Conservation (phyloP, 2,329 filamentous ascomycete genomes). For the Paraphoma sp. region DNA sequence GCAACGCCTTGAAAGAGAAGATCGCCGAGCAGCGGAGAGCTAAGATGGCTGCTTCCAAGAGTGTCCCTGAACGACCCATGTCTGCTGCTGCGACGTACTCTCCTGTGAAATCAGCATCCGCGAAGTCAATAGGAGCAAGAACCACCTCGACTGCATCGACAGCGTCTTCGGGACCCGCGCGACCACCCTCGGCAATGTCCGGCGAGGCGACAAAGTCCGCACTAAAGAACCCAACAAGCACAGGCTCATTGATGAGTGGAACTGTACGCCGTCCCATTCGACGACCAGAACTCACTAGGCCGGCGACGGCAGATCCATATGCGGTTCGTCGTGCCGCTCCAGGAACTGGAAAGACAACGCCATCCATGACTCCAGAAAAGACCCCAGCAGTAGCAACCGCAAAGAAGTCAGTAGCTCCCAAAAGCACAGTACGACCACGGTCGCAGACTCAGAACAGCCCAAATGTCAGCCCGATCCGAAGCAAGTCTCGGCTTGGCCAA, state of each 20-base stretch:
- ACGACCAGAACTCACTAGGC: conserved; percentile 55
- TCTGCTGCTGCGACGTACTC: conserved; percentile 64
- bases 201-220: conserved; percentile 42
- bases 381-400: conserved; percentile 49
- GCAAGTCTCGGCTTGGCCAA: conserved; percentile 45
- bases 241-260: conserved; percentile 62
- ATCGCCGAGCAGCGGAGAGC: conserved; percentile 81
- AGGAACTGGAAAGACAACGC: conserved; percentile 50
- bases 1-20: conserved; percentile 75
- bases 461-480: conserved; percentile 43
- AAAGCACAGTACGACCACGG: conserved; percentile 38
- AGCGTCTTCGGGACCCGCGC: conserved; percentile 34
- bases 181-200: conserved; percentile 48
- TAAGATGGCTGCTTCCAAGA: conserved; percentile 52
- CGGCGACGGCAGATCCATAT: conserved; percentile 64
- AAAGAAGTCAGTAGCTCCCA: conserved; percentile 45
- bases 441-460: conserved; percentile 45
- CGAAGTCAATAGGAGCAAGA: conserved; percentile 41
- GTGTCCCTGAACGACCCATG: conserved; percentile 60
- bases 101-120: conserved; percentile 49
- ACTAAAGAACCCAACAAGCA: conserved; percentile 39
- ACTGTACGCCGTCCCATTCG: conserved; percentile 61
- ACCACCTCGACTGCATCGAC: conserved; percentile 37
- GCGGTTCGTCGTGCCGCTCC: conserved; percentile 39
- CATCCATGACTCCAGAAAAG: conserved; percentile 55